Base-by-base conservation (phyloP, 2,329 filamentous ascomycete species). In the Cadophora gregata region DNA sequence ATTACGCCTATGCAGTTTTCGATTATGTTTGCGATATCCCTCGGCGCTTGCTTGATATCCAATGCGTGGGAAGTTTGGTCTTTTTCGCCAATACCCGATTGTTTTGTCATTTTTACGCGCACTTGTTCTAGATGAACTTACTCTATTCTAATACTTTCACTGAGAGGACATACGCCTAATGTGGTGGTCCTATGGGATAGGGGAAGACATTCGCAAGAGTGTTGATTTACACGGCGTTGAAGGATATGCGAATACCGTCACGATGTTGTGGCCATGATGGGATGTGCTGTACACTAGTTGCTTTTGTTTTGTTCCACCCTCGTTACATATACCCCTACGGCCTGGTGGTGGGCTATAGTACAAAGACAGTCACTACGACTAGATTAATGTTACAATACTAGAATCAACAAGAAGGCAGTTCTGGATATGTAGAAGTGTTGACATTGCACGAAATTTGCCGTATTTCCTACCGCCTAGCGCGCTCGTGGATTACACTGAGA, bases 11-110 rank as follows among this genome's bases (percentile, higher is more conserved):
- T 60, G 42, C 24, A 42, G 9, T 48, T 66, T 50, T 65, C 31
- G 51, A 67, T 70, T 60, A 33, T 62, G 67, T 65, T 64, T 67
- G 70, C 68, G 70, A 70, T 70, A 71, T 71, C 64, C 67, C 48
- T 65, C 66, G 27, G 38, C 59, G 55, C 60, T 48, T 68, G 61
- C 64, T 66, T 60, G 59, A 62, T 66, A 58, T 61, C 38, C 58
- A 21, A 16, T 16, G 55, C 53, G 63, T 48, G 45, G 53, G 64
- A 56, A 53, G n/a, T 19, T 47, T 42, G 45, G 53, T 58, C 27
- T 38, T 45, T 62, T 62, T 56, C 21, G 59, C 42, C 42, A 31
- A 59, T 59, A 38, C 63, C 59, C 47, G 38, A 48, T 50, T 45
- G 47, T 60, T 50, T n/a, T 42, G 5, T 5, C 31, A 6, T 29